Evolutionary conservation across 1,284 basidiomycete genomes (phyloP).

Genomic region (Vanrija pseudolonga): DNA sequence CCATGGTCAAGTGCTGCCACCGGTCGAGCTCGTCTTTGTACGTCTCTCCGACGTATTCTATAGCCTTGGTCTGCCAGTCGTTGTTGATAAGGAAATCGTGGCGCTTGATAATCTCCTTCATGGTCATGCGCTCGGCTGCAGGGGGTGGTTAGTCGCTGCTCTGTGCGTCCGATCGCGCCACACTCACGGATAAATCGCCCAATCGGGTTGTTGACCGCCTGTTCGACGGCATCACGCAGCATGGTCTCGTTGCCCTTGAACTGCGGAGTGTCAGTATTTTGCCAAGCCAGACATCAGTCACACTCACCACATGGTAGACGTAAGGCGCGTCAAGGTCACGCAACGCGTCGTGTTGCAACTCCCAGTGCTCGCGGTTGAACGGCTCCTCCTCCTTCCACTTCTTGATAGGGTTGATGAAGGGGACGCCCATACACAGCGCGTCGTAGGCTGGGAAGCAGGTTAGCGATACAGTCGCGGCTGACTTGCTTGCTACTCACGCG

Average conservation of each 20-base stretch:
- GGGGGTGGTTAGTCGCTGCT: not conserved
- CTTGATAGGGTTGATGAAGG: constrained; percentile 51
- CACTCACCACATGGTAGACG: constrained; percentile 45
- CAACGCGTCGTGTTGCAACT: constrained; percentile 46
- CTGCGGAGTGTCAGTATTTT: constrained; percentile 27
- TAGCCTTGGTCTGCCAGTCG: constrained; percentile 21
- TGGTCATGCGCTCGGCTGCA: constrained; percentile 18
- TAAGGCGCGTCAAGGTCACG: constrained; percentile 35
- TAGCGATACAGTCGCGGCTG: not conserved
- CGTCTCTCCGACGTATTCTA: not conserved
- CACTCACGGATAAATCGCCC: constrained; percentile 33
- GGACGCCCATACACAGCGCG: constrained; percentile 50
- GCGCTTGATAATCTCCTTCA: constrained; percentile 11
- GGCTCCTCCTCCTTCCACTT: constrained; percentile 45
- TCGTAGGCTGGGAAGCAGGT: constrained; percentile 45
- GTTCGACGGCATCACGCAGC: constrained; percentile 24
- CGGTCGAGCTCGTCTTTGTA: not conserved
- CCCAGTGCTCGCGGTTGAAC: constrained; percentile 39
- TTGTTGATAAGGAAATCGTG: constrained; percentile 14
- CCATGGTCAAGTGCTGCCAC: no score
- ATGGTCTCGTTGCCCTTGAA: constrained; percentile 15
- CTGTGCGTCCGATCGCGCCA: no score
- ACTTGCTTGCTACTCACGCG: not conserved
- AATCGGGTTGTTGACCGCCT: constrained; percentile 30
- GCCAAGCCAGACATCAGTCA: not conserved